phyloP scores from a whole-genome alignment of 495 filamentous ascomycete species.

The Sabuloglossum arenarium region DNA sequence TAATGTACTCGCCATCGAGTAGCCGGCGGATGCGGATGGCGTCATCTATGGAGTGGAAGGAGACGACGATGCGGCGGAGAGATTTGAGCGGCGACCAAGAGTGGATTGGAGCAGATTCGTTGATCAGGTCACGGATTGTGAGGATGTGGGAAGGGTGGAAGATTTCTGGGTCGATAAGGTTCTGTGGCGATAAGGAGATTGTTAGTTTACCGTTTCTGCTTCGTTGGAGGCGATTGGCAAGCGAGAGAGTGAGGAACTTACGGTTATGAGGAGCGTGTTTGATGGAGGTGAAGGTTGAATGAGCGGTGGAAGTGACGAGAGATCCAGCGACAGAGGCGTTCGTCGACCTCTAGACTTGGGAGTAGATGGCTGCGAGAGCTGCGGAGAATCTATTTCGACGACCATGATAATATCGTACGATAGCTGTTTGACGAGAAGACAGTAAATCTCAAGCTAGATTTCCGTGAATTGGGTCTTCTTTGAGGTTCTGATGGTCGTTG shows the following conservation, averaged over 20 bases:
- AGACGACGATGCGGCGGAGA: slow-evolving; percentile 77
- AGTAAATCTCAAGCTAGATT: too few species aligned
- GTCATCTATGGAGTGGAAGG: slow-evolving; percentile 52
- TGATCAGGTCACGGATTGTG: slow-evolving; percentile 52
- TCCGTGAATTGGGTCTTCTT: too few species aligned
- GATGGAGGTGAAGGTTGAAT: slow-evolving; percentile 62
- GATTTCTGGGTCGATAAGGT: slow-evolving; percentile 55
- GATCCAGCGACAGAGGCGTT: slow-evolving; percentile 55
- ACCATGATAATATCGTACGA: background rate
- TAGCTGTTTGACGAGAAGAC: too few species aligned
- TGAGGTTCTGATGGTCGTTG: too few species aligned
- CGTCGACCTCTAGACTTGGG: slow-evolving; percentile 7
- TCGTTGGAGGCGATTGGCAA: too few species aligned
- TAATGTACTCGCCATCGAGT: slow-evolving; percentile 48
- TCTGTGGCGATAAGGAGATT: too few species aligned
- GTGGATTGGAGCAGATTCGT: slow-evolving; percentile 47
- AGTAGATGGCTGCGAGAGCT: slow-evolving; percentile 5
- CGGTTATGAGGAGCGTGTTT: slow-evolving; percentile 85
- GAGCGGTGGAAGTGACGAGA: slow-evolving; percentile 59
- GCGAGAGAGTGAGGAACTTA: too few species aligned
- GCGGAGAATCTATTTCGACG: slow-evolving; percentile 1
- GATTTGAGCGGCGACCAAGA: slow-evolving; percentile 84
- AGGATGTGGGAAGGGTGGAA: slow-evolving; percentile 62
- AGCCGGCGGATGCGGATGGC: slow-evolving; percentile 51
- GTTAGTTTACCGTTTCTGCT: too few species aligned